Evolutionary conservation across 2,329 filamentous ascomycete genomes (phyloP).

Genomic region (Didymella keratinophila): DNA sequence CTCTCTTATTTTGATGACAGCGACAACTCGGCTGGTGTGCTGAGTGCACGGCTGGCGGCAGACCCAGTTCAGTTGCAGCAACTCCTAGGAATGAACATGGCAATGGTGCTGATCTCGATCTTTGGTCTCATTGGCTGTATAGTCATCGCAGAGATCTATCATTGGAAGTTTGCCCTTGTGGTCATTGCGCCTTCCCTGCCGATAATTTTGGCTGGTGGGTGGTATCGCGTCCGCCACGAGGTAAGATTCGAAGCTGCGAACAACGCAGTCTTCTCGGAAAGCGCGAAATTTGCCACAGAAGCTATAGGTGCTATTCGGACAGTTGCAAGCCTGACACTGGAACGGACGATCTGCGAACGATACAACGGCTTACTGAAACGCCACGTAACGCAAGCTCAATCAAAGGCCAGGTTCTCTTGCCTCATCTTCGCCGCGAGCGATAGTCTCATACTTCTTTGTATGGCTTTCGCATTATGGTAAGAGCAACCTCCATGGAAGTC

Average conservation of each 20-base stretch:
- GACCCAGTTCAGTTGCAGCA: constrained; percentile 41
- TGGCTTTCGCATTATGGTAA: constrained; percentile 44
- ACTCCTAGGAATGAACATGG: constrained; percentile 52
- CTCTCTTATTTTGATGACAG: constrained; percentile 90
- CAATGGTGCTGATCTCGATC: constrained; percentile 80
- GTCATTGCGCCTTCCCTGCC: constrained; percentile 68
- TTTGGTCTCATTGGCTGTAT: constrained; percentile 81
- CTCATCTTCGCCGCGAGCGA: constrained; percentile 48
- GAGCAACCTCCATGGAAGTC: neutral
- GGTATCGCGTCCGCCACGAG: constrained; percentile 74
- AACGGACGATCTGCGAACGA: constrained; percentile 75
- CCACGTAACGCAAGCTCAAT: constrained; percentile 73
- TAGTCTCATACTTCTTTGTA: constrained; percentile 68
- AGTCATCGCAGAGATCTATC: constrained; percentile 71
- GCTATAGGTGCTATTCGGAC: constrained; percentile 92
- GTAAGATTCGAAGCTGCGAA: constrained; percentile 34
- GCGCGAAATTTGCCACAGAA: constrained; percentile 88
- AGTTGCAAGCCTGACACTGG: constrained; percentile 88
- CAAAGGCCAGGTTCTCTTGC: constrained; percentile 64
- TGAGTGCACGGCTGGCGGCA: constrained; percentile 68
- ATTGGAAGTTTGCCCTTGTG: constrained; percentile 86
- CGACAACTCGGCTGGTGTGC: constrained; percentile 83
- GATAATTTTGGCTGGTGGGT: constrained; percentile 78
- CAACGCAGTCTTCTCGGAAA: constrained; percentile 81
- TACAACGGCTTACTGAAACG: constrained; percentile 74